Conservation (phyloP, 140 eudicot genomes). For the Flaveria floridana region DNA sequence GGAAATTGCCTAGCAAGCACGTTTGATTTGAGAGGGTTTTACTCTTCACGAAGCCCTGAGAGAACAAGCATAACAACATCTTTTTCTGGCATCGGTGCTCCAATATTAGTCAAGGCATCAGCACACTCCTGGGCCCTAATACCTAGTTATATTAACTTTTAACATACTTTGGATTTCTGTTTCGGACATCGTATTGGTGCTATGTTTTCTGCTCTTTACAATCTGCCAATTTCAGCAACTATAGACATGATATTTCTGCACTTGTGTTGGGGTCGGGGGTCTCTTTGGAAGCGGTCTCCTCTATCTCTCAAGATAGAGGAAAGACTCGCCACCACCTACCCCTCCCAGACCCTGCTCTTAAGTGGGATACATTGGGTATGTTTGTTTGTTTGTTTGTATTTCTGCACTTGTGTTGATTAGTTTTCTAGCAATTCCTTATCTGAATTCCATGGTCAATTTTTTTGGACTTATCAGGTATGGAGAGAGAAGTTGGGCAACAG, state of each 20-base stretch:
- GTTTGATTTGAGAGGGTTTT: no score
- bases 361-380: no score
- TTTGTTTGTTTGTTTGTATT: neutral
- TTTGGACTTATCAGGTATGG: constrained; percentile 55
- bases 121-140: no score
- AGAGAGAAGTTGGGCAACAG: constrained; percentile 97
- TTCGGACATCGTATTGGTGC: neutral
- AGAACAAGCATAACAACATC: no score
- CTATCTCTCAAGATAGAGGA: no score
- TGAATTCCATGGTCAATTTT: neutral
- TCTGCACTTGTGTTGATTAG: constrained; percentile 3
- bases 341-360: no score
- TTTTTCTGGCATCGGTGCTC: no score
- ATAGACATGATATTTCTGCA: neutral
- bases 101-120: no score
- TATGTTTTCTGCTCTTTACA: neutral
- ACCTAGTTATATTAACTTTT: neutral
- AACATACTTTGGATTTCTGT: neutral
- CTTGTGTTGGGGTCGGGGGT: neutral
- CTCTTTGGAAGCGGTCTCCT: no score
- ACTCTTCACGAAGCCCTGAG: no score
- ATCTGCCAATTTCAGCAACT: constrained; percentile 5
- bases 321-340: no score
- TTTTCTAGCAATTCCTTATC: neutral
- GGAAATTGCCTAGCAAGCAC: no score